Evolutionary conservation across 2,329 filamentous ascomycete species (phyloP).

Genomic region (Cladosporium halotolerans): DNA sequence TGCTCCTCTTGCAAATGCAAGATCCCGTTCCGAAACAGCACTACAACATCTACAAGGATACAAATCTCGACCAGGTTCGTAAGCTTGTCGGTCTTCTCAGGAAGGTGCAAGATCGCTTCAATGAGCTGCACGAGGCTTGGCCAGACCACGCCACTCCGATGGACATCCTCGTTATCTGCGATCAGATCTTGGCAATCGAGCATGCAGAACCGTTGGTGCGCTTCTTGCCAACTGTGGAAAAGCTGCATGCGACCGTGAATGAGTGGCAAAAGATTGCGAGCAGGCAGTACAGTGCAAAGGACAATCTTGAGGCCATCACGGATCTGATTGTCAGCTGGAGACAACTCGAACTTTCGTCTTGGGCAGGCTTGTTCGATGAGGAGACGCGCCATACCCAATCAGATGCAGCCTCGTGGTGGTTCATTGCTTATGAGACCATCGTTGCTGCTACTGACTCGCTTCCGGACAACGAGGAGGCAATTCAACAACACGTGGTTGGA

Average conservation of each 20-base stretch:
- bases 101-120: conserved; percentile 65
- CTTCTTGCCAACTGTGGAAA: conserved; percentile 79
- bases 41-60: conserved; percentile 87
- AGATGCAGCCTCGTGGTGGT: conserved; percentile 89
- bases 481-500: conserved; percentile 7
- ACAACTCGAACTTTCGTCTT: conserved; percentile 83
- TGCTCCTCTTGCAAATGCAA: conserved; percentile 29
- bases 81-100: conserved; percentile 65
- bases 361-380: conserved; percentile 80
- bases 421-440: conserved; percentile 85
- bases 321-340: conserved; percentile 81
- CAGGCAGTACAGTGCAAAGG: conserved; percentile 62
- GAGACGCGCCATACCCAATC: conserved; percentile 70
- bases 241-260: conserved; percentile 75
- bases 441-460: conserved; percentile 48
- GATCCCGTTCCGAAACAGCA: not conserved
- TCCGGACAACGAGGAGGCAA: conserved; percentile 8
- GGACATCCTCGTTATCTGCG: conserved; percentile 70
- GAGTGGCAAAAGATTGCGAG: conserved; percentile 96
- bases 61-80: conserved; percentile 69
- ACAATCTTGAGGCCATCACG: conserved; percentile 71
- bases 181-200: conserved; percentile 66
- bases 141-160: conserved; percentile 71
- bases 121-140: conserved; percentile 57
- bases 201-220: conserved; percentile 81